These are phyloP conservation scores for Sugiyamaella sp. DNA, from an alignment of 1,139 yeast genomes.

Conservation along the genomic window DNA sequence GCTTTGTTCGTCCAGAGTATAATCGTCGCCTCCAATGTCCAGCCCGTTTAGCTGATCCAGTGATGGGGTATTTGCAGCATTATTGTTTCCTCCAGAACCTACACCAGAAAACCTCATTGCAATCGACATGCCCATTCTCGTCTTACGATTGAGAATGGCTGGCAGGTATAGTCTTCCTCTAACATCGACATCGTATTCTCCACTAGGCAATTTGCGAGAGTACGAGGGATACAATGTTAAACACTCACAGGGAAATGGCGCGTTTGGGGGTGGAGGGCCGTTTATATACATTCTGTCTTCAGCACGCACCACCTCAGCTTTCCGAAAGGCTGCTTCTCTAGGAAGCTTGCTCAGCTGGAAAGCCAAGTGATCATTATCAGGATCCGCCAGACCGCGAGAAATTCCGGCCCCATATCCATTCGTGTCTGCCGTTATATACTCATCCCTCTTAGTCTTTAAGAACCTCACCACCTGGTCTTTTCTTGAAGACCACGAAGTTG, in stretches of 20 bases:
- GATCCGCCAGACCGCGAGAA: constrained; percentile 17
- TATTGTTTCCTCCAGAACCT: background rate
- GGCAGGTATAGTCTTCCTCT: constrained; percentile 77
- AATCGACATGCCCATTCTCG: constrained; percentile 65
- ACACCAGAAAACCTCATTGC: constrained; percentile 68
- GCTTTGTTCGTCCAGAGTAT: background rate
- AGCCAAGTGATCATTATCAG: constrained; percentile 27
- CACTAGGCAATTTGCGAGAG: constrained; percentile 47
- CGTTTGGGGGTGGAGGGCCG: constrained; percentile 16
- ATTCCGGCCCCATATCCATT: constrained; percentile 14
- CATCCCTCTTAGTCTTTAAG: constrained; percentile 32
- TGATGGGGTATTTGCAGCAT: constrained; percentile 1
- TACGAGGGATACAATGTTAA: constrained; percentile 64
- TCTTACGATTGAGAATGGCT: constrained; percentile 70
- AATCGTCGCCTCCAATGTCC: constrained; percentile 1
- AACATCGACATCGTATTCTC: constrained; percentile 56
- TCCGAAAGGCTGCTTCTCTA: constrained; percentile 6
- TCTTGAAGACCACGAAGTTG: constrained; percentile 10
- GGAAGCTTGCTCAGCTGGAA: constrained; percentile 12
- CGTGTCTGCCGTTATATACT: constrained; percentile 25
- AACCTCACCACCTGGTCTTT: constrained; percentile 27
- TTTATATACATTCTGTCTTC: constrained; percentile 7
- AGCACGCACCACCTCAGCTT: constrained; percentile 9
- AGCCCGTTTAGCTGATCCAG: constrained; percentile 6
- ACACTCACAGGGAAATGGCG: constrained; percentile 38